phyloP scores from a whole-genome alignment of 2,329 filamentous ascomycete species.

The Talaromyces sp. region DNA sequence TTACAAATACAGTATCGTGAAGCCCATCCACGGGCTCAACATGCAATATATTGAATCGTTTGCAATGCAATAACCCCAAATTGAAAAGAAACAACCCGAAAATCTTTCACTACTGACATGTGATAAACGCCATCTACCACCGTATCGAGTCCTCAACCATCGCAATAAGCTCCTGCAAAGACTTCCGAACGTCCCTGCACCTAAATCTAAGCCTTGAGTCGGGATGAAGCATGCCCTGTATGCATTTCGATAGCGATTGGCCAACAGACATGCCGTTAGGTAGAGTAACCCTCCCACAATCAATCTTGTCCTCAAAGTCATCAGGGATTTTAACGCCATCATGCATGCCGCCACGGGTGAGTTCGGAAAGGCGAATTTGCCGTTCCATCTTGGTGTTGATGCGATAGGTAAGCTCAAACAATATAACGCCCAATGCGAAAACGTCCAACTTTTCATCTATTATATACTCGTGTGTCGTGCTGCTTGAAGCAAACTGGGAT shows the following conservation, averaged over 20 bases:
- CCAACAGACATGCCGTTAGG: conserved; percentile 24
- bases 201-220: conserved; percentile 31
- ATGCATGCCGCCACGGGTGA: conserved; percentile 23
- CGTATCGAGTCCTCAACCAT: conserved; percentile 55
- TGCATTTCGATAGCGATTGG: conserved; percentile 30
- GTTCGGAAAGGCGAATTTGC: conserved; percentile 34
- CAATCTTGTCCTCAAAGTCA: conserved; percentile 34
- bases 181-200: conserved; percentile 30
- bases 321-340: conserved; percentile 25
- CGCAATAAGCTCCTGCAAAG: conserved; percentile 49
- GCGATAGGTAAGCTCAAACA: conserved; percentile 56
- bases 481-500: conserved; percentile 1
- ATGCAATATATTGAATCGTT: background rate
- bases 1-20: background rate
- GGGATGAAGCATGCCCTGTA: conserved; percentile 37
- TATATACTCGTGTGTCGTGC: conserved; percentile 14
- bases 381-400: conserved; percentile 50
- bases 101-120: background rate
- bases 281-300: conserved; percentile 22
- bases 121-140: conserved; percentile 61
- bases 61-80: background rate
- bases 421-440: conserved; percentile 57
- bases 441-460: conserved; percentile 54
- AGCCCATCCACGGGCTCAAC: background rate
- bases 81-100: background rate